Percentiles rank a stretch among this genome's conserved stretches.
These are phyloP conservation scores for Xanthoparmelia taractica DNA, from an alignment of 495 filamentous ascomycete genomes.

Conservation along the genomic window DNA sequence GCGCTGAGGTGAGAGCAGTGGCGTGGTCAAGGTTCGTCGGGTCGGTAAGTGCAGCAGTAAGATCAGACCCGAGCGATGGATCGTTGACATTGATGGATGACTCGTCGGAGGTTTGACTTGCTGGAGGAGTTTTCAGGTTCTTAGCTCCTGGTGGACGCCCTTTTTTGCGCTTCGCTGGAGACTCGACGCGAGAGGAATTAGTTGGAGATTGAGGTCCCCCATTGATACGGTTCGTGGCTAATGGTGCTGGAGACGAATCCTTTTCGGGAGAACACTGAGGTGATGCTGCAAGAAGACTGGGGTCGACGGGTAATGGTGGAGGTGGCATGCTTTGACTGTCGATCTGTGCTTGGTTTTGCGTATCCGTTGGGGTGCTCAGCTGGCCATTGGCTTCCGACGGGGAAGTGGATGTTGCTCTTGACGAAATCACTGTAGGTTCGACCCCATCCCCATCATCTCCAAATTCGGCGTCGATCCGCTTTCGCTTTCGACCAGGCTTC, in stretches of 20 bases:
- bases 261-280: slow-evolving; percentile 2
- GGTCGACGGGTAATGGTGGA: slow-evolving; percentile 29
- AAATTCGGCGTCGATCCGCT: slow-evolving; percentile 26
- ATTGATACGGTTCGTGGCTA: background rate
- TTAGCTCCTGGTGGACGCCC: slow-evolving; percentile 6
- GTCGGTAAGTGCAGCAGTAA: slow-evolving; percentile 42
- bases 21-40: slow-evolving; percentile 42
- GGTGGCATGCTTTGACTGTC: slow-evolving; percentile 26
- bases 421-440: slow-evolving; percentile 16
- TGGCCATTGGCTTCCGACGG: slow-evolving; percentile 3
- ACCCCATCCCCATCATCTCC: slow-evolving; percentile 28
- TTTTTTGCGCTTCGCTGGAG: slow-evolving; percentile 15
- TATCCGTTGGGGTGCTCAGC: slow-evolving; percentile 12
- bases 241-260: background rate
- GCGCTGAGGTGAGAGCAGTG: slow-evolving; percentile 27
- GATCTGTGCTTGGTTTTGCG: slow-evolving; percentile 17
- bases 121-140: slow-evolving; percentile 7
- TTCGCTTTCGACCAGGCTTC: slow-evolving; percentile 33
- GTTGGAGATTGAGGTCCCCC: background rate
- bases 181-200: too few species aligned
- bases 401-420: slow-evolving; percentile 14
- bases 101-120: slow-evolving; percentile 31
- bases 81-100: slow-evolving; percentile 19
- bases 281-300: slow-evolving; percentile 20
- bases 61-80: slow-evolving; percentile 38